phyloP scores from a whole-genome alignment of 768 basidiomycete genomes.

The Rubroboletus satanas region DNA sequence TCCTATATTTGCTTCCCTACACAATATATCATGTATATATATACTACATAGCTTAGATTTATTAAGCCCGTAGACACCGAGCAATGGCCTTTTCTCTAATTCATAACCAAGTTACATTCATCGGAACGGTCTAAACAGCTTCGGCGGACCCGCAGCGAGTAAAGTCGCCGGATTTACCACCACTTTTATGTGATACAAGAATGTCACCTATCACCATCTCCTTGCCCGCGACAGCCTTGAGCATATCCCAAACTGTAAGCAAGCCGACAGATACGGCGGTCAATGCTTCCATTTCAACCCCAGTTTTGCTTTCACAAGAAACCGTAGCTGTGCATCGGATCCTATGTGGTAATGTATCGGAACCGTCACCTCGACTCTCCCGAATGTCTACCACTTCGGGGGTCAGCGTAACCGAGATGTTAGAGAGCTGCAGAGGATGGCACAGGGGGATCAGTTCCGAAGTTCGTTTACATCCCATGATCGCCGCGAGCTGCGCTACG shows the following conservation, averaged over 20 bases:
- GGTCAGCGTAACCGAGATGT: conserved; percentile 59
- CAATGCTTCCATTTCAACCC: conserved; percentile 92
- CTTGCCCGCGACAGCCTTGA: conserved; percentile 84
- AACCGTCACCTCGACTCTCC: neutral
- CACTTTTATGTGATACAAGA: conserved; percentile 61
- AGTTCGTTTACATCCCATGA: conserved; percentile 85
- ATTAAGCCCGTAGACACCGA: neutral
- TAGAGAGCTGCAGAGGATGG: conserved; percentile 74
- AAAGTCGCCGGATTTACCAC: conserved; percentile 76
- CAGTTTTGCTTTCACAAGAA: conserved; percentile 74
- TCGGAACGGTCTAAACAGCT: neutral
- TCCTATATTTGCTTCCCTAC: neutral
- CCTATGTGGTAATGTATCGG: conserved; percentile 35
- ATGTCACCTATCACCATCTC: conserved; percentile 79
- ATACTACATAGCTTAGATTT: neutral
- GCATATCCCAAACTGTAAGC: conserved; percentile 90
- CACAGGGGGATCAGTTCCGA: conserved; percentile 83
- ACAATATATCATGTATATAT: neutral
- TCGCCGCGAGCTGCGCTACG: conserved; percentile 79
- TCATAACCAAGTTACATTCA: neutral
- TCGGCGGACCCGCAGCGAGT: conserved; percentile 13
- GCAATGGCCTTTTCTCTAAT: neutral
- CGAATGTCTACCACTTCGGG: conserved; percentile 35
- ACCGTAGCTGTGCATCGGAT: conserved; percentile 67
- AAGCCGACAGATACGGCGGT: conserved; percentile 77